A percentile compares a stretch with the other conserved stretches of the same genome.
Conservation (phyloP, 495 filamentous ascomycete genomes). For the Xylona heveae region DNA sequence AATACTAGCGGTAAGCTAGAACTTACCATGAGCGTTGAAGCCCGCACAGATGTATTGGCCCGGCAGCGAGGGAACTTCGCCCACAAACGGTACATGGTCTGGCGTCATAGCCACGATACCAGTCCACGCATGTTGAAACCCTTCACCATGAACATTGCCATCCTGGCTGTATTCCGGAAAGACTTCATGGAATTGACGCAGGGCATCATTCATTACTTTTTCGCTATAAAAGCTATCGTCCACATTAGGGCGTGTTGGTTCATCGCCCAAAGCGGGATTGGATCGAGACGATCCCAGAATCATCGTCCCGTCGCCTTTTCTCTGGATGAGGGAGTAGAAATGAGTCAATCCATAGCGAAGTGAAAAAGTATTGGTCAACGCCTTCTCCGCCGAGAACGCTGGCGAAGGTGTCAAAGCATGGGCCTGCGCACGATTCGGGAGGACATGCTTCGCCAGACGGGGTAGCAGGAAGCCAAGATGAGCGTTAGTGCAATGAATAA, state of each 20-base stretch:
- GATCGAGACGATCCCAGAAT: constrained; percentile 11
- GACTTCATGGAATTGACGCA: constrained; percentile 7
- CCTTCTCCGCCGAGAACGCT: constrained; percentile 3
- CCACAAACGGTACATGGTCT: constrained; percentile 13
- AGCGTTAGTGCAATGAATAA: constrained; percentile 14
- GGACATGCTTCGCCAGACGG: constrained; percentile 7
- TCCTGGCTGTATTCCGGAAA: constrained; percentile 8
- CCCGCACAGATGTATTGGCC: constrained; percentile 15
- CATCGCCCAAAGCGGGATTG: constrained; percentile 9
- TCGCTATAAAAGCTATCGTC: constrained; percentile 9
- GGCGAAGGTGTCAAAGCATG: constrained; percentile 11
- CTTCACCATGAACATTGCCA: constrained; percentile 9
- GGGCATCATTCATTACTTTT: constrained; percentile 10
- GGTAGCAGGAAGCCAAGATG: constrained; percentile 12
- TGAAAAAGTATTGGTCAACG: constrained; percentile 11
- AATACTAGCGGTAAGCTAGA: background rate
- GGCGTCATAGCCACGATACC: constrained; percentile 15
- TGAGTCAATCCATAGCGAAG: constrained; percentile 12
- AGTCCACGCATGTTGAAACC: constrained; percentile 12
- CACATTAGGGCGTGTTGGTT: constrained; percentile 4
- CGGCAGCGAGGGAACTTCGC: constrained; percentile 6
- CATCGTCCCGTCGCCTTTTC: constrained; percentile 10
- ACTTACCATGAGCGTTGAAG: constrained; percentile 13
- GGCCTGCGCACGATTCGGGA: constrained; percentile 13
- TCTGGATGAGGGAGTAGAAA: too few species aligned